phyloP scores from a whole-genome alignment of 345 rosid genomes.

The Linum lewisii region DNA sequence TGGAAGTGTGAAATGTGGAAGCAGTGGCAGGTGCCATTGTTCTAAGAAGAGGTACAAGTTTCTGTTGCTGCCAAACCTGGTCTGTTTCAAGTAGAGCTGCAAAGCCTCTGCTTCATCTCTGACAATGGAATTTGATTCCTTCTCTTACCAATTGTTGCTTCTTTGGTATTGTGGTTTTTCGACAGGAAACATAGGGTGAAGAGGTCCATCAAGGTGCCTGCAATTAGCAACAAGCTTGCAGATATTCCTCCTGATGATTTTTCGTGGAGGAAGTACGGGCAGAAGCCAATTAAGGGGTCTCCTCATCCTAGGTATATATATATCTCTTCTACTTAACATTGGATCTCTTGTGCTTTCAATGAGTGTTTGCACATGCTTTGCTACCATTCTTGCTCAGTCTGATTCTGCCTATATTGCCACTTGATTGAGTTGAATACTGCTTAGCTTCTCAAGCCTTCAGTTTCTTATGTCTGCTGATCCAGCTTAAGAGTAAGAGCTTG shows the following conservation, averaged over 20 bases:
- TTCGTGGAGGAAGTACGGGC: constrained; percentile 82
- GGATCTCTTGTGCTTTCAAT: not conserved
- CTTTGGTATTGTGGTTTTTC: constrained; percentile 12
- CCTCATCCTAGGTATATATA: constrained; percentile 63
- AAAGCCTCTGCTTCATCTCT: not conserved
- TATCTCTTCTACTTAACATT: not conserved
- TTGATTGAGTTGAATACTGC: not conserved
- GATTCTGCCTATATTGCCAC: not conserved
- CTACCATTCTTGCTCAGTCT: not conserved
- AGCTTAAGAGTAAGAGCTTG: not conserved
- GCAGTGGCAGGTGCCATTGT: constrained; percentile 60
- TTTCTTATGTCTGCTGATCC: constrained; percentile 6
- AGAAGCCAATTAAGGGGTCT: constrained; percentile 80
- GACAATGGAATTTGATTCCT: not conserved
- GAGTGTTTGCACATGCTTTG: not conserved
- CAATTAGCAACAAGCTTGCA: constrained; percentile 72
- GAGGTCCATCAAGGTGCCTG: constrained; percentile 73
- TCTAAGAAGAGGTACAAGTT: constrained; percentile 60
- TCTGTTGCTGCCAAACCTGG: not conserved
- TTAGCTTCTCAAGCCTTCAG: not conserved
- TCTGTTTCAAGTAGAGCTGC: not conserved
- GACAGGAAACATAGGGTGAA: constrained; percentile 66
- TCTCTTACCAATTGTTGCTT: constrained; percentile 1
- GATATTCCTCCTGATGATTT: constrained; percentile 81
- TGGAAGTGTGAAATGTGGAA: constrained; percentile 62